Evolutionary conservation across 768 basidiomycete genomes (phyloP).

Genomic region (Boletus coccyginus): DNA sequence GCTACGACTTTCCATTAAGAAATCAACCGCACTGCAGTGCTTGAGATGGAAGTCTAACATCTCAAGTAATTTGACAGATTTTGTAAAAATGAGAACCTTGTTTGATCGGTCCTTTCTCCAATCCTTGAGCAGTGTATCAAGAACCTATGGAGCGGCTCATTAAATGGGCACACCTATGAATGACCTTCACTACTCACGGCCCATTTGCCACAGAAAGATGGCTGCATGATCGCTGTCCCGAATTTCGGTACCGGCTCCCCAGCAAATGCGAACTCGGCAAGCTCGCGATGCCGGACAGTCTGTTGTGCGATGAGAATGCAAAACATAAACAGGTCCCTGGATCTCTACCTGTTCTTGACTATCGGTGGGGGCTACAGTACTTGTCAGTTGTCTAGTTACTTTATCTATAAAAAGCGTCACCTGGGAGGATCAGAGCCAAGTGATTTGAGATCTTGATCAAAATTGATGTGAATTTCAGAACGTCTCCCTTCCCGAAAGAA

Average conservation of each 20-base stretch:
- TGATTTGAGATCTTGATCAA: constrained; percentile 89
- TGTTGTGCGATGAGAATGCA: constrained; percentile 12
- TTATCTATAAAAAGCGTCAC: constrained; percentile 36
- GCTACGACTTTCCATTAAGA: not conserved
- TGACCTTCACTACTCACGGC: constrained; percentile 44
- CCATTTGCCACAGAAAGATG: constrained; percentile 84
- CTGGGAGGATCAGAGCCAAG: constrained; percentile 79
- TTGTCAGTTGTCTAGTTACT: not conserved
- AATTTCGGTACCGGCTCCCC: constrained; percentile 54
- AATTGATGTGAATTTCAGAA: constrained; percentile 79
- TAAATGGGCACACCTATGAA: not conserved
- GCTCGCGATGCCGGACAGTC: constrained; percentile 56
- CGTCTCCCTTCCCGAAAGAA: constrained; percentile 41
- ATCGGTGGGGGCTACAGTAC: constrained; percentile 57
- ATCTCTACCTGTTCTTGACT: constrained; percentile 59
- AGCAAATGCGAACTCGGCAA: constrained; percentile 63
- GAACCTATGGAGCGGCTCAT: constrained; percentile 45
- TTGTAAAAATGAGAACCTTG: constrained; percentile 93
- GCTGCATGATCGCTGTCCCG: constrained; percentile 58
- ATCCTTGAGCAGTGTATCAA: constrained; percentile 61
- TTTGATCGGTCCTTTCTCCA: constrained; percentile 66
- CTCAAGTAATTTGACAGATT: constrained; percentile 84
- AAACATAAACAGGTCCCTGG: not conserved
- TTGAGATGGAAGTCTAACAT: constrained; percentile 79
- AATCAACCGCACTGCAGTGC: constrained; percentile 40